Evolutionary conservation across 768 basidiomycete species (phyloP), one percentile per base, ranked within the genome.

Genomic region (Trametes maxima): DNA sequence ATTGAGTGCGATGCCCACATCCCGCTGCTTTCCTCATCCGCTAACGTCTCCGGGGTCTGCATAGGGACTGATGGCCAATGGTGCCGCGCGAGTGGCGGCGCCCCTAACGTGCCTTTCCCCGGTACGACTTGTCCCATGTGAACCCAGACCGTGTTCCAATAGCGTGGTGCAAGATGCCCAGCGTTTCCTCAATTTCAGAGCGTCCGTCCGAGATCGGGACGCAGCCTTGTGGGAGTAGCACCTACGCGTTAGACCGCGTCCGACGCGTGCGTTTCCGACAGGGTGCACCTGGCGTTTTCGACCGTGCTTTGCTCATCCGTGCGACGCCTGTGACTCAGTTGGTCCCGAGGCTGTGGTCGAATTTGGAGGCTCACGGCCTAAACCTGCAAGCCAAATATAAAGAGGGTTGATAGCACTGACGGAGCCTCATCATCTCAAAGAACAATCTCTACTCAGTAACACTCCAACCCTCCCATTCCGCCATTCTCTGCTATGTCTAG

Each of bases 41-140:
- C 42, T 45, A 54, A 37, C 21, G 13, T 42, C 21, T 14, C 42
- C 50, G 25, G 28, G 46, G 39, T 43, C 42, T 56, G 46, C 46
- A 19, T 37, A 55, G 45, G 7, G 35, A 48, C 28, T 52, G 54
- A 50, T 57, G 35, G 40, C 28, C 45, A 49, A 50, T 57, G 24
- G 19, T 49, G 24, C 47, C 47, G 36, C 42, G 10, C 40, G 44
- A 43, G 36, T 24, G 54, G 55, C 51, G 51, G 55, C 60, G 60
- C 57, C 47, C 60, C 60, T 62, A 50, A 51, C 49, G 50, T 51
- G 42, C 52, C 57, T 24, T 47, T 25, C n/a, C 53, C 57, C 62
- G 62, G 12, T 44, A 49, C 25, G 24, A 50, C 35, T 46, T 36
- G 48, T 37, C 42, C 46, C 37, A 48, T 51, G 51, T 51, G 52